These are phyloP conservation scores for Medicago ruthenica DNA, from an alignment of 306 rosid genomes.

Conservation along the genomic window DNA sequence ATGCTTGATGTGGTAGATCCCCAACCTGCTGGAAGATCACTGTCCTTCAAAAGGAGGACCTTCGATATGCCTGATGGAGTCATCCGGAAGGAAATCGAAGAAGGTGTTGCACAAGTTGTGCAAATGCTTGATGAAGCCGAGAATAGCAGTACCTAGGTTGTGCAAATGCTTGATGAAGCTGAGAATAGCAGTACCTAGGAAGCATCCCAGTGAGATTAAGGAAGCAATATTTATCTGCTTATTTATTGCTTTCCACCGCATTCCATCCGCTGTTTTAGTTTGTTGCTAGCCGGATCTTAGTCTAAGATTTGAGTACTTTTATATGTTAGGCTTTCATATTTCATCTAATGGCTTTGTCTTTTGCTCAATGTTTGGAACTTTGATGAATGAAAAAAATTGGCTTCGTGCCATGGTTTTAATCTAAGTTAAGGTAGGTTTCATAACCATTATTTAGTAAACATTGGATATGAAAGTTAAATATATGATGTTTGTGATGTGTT, in stretches of 20 bases:
- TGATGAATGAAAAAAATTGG: slow-evolving; percentile 15
- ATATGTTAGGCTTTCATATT: slow-evolving; percentile 33
- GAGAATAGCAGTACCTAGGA: slow-evolving; percentile 57
- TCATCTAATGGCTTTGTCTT: slow-evolving; percentile 32
- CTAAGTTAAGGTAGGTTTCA: background rate
- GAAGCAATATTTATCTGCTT: slow-evolving; percentile 17
- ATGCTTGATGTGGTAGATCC: slow-evolving; percentile 91
- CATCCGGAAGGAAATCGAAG: slow-evolving; percentile 83
- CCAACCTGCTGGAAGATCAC: slow-evolving; percentile 72
- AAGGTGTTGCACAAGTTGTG: slow-evolving; percentile 83
- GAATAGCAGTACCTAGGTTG: too few species aligned
- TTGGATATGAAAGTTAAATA: background rate
- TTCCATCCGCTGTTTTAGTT: slow-evolving; percentile 41
- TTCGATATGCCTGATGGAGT: slow-evolving; percentile 84
- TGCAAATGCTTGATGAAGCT: slow-evolving; percentile 72
- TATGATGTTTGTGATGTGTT: background rate
- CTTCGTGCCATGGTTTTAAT: background rate
- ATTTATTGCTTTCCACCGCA: slow-evolving; percentile 14
- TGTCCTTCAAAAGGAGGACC: slow-evolving; percentile 76
- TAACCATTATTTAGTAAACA: background rate
- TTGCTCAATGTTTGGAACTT: slow-evolving; percentile 33
- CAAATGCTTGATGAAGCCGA: slow-evolving; percentile 75
- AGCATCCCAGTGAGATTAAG: slow-evolving; percentile 46
- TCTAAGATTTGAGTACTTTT: slow-evolving; percentile 36
- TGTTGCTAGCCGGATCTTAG: slow-evolving; percentile 46